Evolutionary conservation across 2,329 filamentous ascomycete genomes (phyloP).

Genomic region (Xylariaceae sp.): DNA sequence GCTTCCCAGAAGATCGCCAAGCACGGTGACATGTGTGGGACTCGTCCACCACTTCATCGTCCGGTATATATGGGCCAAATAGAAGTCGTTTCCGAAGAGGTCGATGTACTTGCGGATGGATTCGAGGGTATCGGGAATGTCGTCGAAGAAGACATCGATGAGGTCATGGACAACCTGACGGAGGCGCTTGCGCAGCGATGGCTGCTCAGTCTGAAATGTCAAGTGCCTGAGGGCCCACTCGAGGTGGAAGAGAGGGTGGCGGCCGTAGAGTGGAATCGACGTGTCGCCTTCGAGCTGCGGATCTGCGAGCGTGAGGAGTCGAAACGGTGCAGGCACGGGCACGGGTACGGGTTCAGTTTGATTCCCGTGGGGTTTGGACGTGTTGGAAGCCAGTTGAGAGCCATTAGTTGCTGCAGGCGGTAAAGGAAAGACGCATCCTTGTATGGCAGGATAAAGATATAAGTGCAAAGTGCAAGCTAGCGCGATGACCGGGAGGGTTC

Average conservation of each 20-base stretch:
- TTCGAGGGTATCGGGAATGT: slow-evolving; percentile 61
- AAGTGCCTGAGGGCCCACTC: slow-evolving; percentile 42
- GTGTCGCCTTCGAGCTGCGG: slow-evolving; percentile 92
- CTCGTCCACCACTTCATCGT: slow-evolving; percentile 75
- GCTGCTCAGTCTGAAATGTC: slow-evolving; percentile 41
- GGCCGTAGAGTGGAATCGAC: slow-evolving; percentile 60
- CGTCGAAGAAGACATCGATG: slow-evolving; percentile 58
- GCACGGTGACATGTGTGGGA: slow-evolving; percentile 81
- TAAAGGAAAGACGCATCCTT: slow-evolving; percentile 72
- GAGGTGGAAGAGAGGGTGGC: slow-evolving; percentile 50
- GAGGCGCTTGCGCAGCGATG: slow-evolving; percentile 46
- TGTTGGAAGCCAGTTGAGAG: slow-evolving; percentile 9
- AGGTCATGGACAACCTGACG: slow-evolving; percentile 52
- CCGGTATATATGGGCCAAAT: slow-evolving; percentile 87
- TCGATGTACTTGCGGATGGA: slow-evolving; percentile 76
- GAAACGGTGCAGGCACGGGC: slow-evolving; percentile 61
- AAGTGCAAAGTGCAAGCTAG: slow-evolving; percentile 69
- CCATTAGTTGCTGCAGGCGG: slow-evolving; percentile 27
- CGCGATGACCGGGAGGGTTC: slow-evolving; percentile 58
- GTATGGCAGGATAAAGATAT: slow-evolving; percentile 80
- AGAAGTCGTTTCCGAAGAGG: slow-evolving; percentile 88
- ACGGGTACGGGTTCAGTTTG: slow-evolving; percentile 32
- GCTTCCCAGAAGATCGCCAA: slow-evolving; percentile 88
- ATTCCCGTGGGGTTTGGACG: slow-evolving; percentile 28
- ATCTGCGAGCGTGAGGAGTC: slow-evolving; percentile 82